Base-by-base conservation (phyloP, 108 stramenopile genomes). In the Skeletonema grethae region DNA sequence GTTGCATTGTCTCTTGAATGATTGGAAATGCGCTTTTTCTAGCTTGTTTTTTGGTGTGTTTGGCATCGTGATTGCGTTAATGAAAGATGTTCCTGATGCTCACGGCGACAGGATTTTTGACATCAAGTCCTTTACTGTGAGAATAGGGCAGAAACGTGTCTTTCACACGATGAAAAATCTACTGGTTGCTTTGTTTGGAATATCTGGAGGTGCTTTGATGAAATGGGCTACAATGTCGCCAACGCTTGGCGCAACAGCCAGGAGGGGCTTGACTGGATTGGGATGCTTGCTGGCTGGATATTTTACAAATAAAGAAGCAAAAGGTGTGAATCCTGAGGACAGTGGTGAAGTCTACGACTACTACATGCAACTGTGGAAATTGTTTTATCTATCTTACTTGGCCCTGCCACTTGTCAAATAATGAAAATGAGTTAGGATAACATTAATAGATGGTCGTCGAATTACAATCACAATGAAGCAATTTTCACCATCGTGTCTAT, bases 61-160 rank as follows among this genome's bases (percentile, higher is more conserved):
- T 76, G 94, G 90, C 16, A 79, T 92, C n/a, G 94, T 95, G 20
- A 82, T 85, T 79, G 92, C 92, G 7, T 69, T 96, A 31, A 94
- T 94, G 91, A 96, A 96, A 72, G 95, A 96, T 73, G 92, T 96
- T 15, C 95, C 95, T 0, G 95, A 96, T 77, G 87, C 87, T 7
- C 50, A 64, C 30, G 95, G 95, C 10, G 95, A 96, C 75, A 62
- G 73, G 29, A 65, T 76, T 53, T 88, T 83, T 53, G 92, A 93
- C 58, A 85, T 93, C 39, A 80, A 87, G 48, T 90, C 91, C 15
- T 92, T 93, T 61, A 86, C 92, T 35, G 91, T 93, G 4, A 84
- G 90, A 69, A 39, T 90, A 45, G 94, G 94, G 32, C 88, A 88
- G 61, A 81, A 83, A 48, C 55, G 76, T 22, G 45, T 95, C 50